phyloP scores from a whole-genome alignment of 129 eudicot genomes.

The Escallonia herrerae region DNA sequence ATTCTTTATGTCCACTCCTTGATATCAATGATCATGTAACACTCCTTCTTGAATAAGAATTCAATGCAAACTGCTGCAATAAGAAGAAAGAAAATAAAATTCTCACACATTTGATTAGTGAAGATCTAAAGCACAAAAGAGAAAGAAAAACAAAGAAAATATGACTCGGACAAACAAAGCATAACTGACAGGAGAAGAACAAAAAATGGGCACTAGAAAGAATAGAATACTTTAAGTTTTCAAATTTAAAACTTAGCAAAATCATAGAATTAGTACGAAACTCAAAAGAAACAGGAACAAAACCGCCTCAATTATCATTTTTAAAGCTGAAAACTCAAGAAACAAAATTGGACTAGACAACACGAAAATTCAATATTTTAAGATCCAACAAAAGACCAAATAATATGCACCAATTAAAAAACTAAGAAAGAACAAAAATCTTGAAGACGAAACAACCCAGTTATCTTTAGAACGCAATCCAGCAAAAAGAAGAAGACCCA shows the following conservation, averaged over 20 bases:
- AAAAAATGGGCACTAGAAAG: conserved; percentile 23
- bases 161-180: conserved; percentile 3
- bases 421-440: background rate
- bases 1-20: conserved; percentile 6
- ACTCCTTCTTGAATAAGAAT: conserved; percentile 1
- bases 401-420: background rate
- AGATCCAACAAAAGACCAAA: background rate
- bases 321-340: background rate
- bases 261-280: background rate
- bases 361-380: background rate
- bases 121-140: background rate
- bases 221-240: background rate
- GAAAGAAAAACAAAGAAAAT: background rate
- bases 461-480: background rate
- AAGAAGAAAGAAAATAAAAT: background rate
- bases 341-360: background rate
- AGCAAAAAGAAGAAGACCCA: background rate
- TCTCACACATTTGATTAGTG: background rate
- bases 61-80: conserved; percentile 15
- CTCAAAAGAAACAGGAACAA: background rate
- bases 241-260: background rate
- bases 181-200: conserved; percentile 2
- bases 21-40: conserved; percentile 23
- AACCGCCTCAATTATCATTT: background rate
- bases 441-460: background rate